Evolutionary conservation across 2,329 filamentous ascomycete species (phyloP), one percentile per base, ranked within the genome.

Genomic region (Sporothrix inflata): DNA sequence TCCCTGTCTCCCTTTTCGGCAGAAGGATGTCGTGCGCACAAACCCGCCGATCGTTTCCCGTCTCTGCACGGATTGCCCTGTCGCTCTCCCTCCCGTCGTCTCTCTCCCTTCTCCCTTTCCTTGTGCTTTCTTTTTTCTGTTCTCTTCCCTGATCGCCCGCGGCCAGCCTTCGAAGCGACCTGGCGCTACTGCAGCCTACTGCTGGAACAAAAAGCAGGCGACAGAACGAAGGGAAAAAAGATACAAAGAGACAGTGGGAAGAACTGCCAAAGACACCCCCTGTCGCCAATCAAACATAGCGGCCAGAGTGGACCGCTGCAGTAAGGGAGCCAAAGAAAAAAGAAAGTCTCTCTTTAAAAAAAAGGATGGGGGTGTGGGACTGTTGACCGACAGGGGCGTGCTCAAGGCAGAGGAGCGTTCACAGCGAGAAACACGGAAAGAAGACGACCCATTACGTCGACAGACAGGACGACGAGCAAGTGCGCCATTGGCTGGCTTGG

Each of bases 251-350:
- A 42, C 12, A 4, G 12, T 47, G 45, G 16, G 45, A 47, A 16
- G 4, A 30, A 49, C 12, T 11, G 45, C 27, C 38, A 57, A 69
- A 42, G 34, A 47, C 51, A 67, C 51, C 67, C 66, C 67, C 38
- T 30, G 67, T 45, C 38, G 67, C 67, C 67, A 69, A 69, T 69
- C 67, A 69, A 60, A 69, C 67, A 69, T 69, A 69, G 67, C 51
- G 67, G 51, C 49, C 51, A 30, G 34, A 30, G 66, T 69, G 66
- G 66, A 60, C 51, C 51, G 51, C 19, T 34, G 47, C 47, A 40
- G n/a, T 34, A 42, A 67, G 16, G 45, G 30, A 55, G 42, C 3
- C 11, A 45, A 45, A 45, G 8, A 16, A 45, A 45, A 45, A 45
- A 45, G 8, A 45, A 16, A 45, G 12, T n/a, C n/a, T n/a, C n/a